Evolutionary conservation across 2,329 filamentous ascomycete genomes (phyloP).

Genomic region (Aspergillus sp.): DNA sequence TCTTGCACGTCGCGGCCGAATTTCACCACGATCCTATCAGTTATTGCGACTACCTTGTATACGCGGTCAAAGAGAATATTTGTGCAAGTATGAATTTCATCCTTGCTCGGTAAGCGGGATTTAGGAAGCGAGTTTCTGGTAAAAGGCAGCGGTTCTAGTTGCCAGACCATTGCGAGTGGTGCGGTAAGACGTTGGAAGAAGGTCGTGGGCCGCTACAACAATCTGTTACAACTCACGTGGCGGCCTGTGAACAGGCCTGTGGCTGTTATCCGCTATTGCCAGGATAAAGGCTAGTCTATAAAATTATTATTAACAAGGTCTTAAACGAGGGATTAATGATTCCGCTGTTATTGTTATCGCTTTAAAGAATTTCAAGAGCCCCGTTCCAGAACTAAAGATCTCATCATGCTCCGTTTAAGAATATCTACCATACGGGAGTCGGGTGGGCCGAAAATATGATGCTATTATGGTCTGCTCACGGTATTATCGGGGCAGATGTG

Average conservation of each 20-base stretch:
- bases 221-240: neutral
- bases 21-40: constrained; percentile 26
- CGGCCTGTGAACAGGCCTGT: neutral
- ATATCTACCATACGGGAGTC: too few species aligned
- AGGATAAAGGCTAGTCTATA: too few species aligned
- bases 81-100: constrained; percentile 26
- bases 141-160: neutral
- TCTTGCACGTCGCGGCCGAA: constrained; percentile 14
- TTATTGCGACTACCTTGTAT: constrained; percentile 24
- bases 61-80: constrained; percentile 17
- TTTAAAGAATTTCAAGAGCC: too few species aligned
- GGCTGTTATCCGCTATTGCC: too few species aligned
- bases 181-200: neutral
- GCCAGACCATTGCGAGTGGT: neutral
- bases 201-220: neutral
- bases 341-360: too few species aligned
- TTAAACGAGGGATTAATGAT: too few species aligned
- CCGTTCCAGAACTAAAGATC: too few species aligned
- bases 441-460: too few species aligned
- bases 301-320: too few species aligned
- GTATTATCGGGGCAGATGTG: too few species aligned
- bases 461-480: too few species aligned
- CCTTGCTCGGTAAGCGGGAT: constrained; percentile 21
- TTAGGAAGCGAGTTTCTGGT: constrained; percentile 12
- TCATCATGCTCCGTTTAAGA: too few species aligned